Evolutionary conservation across 768 basidiomycete species (phyloP).

Genomic region (Lentinula boryana): DNA sequence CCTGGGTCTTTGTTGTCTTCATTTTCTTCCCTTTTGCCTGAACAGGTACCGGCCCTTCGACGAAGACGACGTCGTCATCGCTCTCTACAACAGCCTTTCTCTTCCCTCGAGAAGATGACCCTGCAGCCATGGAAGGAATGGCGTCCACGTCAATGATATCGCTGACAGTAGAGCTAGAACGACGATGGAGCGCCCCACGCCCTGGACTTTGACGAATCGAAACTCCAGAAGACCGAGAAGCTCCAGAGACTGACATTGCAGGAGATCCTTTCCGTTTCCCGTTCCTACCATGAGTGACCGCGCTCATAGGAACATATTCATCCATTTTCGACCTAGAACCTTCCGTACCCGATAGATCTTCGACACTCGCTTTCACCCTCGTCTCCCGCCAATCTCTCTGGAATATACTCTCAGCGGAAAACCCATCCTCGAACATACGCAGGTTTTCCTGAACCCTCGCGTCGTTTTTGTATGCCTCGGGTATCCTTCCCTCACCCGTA

Average conservation of each 20-base stretch:
- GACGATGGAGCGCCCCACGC: constrained; percentile 29
- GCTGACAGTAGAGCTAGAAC: constrained; percentile 36
- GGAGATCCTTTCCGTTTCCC: constrained; percentile 32
- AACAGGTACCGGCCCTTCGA: constrained; percentile 35
- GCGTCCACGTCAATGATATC: constrained; percentile 40
- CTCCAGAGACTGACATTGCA: constrained; percentile 26
- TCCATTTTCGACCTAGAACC: neutral
- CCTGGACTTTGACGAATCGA: constrained; percentile 52
- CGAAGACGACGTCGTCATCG: constrained; percentile 52
- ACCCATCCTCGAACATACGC: constrained; percentile 60
- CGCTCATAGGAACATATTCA: neutral
- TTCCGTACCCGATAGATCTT: constrained; percentile 8
- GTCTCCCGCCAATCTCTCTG: constrained; percentile 76
- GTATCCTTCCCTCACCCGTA: constrained; percentile 54
- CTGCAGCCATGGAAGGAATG: constrained; percentile 15
- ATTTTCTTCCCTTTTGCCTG: constrained; percentile 31
- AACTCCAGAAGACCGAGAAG: constrained; percentile 38
- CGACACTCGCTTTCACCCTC: constrained; percentile 38
- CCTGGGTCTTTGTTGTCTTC: constrained; percentile 30
- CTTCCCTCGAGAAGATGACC: constrained; percentile 30
- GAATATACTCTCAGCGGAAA: constrained; percentile 59
- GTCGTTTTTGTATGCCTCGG: constrained; percentile 21
- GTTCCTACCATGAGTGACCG: neutral
- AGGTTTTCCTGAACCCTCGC: constrained; percentile 35
- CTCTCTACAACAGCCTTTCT: constrained; percentile 41